Percentiles rank a stretch among this genome's conserved stretches.
phyloP scores from a whole-genome alignment of 2,329 filamentous ascomycete genomes.

The Botryotinia narcissicola region DNA sequence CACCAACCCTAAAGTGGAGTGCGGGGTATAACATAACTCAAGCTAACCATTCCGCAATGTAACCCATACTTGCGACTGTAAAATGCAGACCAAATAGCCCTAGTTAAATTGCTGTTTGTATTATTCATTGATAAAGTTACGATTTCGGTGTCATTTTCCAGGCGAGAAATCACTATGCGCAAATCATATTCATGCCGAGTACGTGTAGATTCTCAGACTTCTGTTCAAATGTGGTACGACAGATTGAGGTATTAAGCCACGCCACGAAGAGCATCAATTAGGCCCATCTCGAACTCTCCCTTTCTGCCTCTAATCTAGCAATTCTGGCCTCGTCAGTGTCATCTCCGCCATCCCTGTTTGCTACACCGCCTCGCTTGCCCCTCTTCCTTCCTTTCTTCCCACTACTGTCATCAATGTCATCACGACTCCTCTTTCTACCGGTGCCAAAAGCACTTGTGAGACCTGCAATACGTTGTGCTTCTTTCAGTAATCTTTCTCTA shows the following conservation, averaged over 20 bases:
- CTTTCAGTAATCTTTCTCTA: slow-evolving; percentile 64
- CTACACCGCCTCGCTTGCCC: slow-evolving; percentile 29
- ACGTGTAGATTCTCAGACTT: background rate
- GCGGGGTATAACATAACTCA: background rate
- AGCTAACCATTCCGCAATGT: background rate
- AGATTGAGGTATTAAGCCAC: background rate
- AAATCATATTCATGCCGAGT: background rate
- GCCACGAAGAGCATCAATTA: background rate
- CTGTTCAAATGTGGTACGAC: background rate
- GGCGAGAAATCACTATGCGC: background rate
- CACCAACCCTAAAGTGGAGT: background rate
- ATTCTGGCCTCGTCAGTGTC: slow-evolving; percentile 39
- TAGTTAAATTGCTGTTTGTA: background rate
- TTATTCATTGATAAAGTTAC: background rate
- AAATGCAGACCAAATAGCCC: background rate
- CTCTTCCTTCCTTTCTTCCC: slow-evolving; percentile 49
- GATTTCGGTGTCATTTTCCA: background rate
- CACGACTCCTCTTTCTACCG: slow-evolving; percentile 46
- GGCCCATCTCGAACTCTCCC: slow-evolving; percentile 48
- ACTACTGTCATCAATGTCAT: slow-evolving; percentile 44
- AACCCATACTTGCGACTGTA: background rate
- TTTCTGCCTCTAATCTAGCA: slow-evolving; percentile 54
- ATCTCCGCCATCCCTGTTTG: slow-evolving; percentile 28
- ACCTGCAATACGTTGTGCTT: slow-evolving; percentile 63
- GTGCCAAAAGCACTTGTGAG: slow-evolving; percentile 42